Conservation (phyloP, 2,329 filamentous ascomycete species). For the Cladophialophora psammophila region DNA sequence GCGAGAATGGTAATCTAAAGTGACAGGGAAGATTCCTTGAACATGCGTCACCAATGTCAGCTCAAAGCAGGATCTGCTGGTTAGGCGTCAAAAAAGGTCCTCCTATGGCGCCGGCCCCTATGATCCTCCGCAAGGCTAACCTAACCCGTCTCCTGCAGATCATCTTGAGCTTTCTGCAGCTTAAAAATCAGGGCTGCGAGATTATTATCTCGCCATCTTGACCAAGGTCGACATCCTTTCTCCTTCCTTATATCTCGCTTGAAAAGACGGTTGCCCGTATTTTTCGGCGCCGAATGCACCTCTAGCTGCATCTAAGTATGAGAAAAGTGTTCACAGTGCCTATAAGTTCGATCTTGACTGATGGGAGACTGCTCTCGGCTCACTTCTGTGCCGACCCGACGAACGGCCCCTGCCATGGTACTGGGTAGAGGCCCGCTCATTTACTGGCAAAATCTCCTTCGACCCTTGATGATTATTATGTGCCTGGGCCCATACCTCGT, state of each 20-base stretch:
- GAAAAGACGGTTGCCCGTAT: not conserved
- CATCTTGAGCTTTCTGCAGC: conserved; percentile 1
- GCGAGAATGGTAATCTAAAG: conserved; percentile 30
- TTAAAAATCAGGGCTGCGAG: conserved; percentile 4
- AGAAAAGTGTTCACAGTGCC: not conserved
- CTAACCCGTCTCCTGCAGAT: conserved; percentile 5
- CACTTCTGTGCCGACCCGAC: not conserved
- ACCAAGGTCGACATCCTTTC: not conserved
- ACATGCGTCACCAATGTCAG: not conserved
- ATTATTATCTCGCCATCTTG: conserved; percentile 6
- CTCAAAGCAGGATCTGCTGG: conserved; percentile 7
- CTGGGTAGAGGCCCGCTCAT: not conserved
- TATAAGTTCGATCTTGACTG: not conserved
- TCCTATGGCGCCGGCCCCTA: not conserved
- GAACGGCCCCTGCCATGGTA: not conserved
- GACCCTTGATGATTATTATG: not conserved
- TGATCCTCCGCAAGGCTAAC: conserved; percentile 4
- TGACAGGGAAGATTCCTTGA: conserved; percentile 28
- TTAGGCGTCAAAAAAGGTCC: not conserved
- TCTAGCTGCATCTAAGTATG: not conserved
- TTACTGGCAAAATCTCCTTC: not conserved
- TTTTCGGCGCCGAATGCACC: not conserved
- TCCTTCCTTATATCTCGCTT: not conserved
- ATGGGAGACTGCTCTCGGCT: not conserved
- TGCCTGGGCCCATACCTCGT: not conserved